Evolutionary conservation across 306 rosid genomes (phyloP).

Genomic region (Myrica gale): DNA sequence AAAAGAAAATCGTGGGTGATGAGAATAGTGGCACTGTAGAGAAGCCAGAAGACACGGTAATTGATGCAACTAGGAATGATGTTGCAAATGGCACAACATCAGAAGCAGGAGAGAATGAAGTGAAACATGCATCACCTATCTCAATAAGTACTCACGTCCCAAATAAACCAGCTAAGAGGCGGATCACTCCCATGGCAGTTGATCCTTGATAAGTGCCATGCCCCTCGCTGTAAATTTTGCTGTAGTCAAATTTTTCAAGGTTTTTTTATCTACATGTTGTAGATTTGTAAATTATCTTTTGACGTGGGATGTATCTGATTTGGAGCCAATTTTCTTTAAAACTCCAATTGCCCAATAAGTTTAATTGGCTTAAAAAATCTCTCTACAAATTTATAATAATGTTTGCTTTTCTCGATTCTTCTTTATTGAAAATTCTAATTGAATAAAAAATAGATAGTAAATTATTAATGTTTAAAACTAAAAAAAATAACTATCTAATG

Average conservation of each 20-base stretch:
- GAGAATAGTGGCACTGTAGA: constrained; percentile 28
- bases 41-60: constrained; percentile 30
- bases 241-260: not conserved
- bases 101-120: constrained; percentile 32
- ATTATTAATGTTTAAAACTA: too few species aligned
- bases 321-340: not conserved
- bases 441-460: too few species aligned
- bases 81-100: constrained; percentile 18
- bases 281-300: not conserved
- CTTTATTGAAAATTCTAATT: too few species aligned
- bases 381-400: too few species aligned
- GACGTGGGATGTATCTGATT: not conserved
- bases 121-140: constrained; percentile 30
- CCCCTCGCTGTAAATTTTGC: constrained; percentile 23
- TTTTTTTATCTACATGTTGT: not conserved
- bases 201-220: constrained; percentile 30
- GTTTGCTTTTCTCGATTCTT: too few species aligned
- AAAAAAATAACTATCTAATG: too few species aligned
- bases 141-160: constrained; percentile 15
- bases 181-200: constrained; percentile 53
- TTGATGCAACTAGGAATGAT: constrained; percentile 16
- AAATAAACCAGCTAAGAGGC: constrained; percentile 45
- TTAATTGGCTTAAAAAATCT: too few species aligned
- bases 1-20: constrained; percentile 27
- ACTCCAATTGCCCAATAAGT: too few species aligned